phyloP scores from a whole-genome alignment of 805 yeast species.

The Yamadazyma ubonensis region DNA sequence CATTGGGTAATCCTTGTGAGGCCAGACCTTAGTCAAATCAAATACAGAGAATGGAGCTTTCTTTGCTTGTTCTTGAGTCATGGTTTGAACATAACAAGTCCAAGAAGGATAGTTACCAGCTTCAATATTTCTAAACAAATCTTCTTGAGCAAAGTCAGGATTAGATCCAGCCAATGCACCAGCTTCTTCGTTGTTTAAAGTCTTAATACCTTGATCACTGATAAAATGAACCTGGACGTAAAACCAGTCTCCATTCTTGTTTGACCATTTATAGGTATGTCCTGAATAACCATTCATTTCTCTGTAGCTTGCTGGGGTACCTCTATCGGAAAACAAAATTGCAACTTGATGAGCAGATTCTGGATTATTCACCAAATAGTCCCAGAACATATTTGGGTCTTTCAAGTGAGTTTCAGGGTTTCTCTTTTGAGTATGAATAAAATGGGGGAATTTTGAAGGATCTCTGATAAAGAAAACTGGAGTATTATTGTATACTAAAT shows the following conservation, averaged over 20 bases:
- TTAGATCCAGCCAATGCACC: constrained; percentile 65
- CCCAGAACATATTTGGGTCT: constrained; percentile 85
- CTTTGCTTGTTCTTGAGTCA: constrained; percentile 81
- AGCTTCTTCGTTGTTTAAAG: constrained; percentile 63
- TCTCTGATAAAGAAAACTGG: constrained; percentile 85
- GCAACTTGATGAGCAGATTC: constrained; percentile 76
- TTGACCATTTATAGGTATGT: constrained; percentile 80
- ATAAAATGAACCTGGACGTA: constrained; percentile 78
- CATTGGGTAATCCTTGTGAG: constrained; percentile 81
- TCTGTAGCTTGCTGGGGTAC: constrained; percentile 74
- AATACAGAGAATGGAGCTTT: constrained; percentile 76
- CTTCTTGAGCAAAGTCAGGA: constrained; percentile 82
- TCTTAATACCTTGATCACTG: constrained; percentile 60
- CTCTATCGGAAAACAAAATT: constrained; percentile 75
- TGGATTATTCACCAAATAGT: constrained; percentile 68
- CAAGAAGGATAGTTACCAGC: constrained; percentile 78
- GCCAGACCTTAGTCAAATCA: constrained; percentile 92
- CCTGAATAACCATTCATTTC: constrained; percentile 85
- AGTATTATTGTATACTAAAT: constrained; percentile 82
- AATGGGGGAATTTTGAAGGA: constrained; percentile 82
- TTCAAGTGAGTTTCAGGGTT: constrained; percentile 77
- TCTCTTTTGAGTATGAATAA: constrained; percentile 87
- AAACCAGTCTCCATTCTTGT: constrained; percentile 70
- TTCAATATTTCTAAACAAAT: constrained; percentile 75
- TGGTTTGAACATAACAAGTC: constrained; percentile 82